Conservation (phyloP, 441 rosid genomes). For the Pelargonium cotyledonis region DNA sequence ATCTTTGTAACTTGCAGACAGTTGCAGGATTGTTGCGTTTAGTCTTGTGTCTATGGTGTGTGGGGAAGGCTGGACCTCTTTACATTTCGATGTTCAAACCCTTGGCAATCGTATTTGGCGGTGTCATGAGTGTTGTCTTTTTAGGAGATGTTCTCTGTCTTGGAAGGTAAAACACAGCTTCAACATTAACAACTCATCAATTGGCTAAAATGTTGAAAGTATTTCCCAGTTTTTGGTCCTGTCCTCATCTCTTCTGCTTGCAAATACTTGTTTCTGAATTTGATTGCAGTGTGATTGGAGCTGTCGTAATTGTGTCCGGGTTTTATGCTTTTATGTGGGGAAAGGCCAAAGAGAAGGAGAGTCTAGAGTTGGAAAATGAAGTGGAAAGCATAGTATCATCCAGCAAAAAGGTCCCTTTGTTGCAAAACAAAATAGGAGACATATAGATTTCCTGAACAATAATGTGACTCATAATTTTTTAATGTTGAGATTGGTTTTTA, state of each 20-base stretch:
- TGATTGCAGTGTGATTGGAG: conserved; percentile 41
- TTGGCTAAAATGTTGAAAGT: background rate
- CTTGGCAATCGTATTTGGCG: conserved; percentile 44
- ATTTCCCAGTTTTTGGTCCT: too few relatives aligned
- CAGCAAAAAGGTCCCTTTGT: conserved; percentile 32
- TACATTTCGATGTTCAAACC: conserved; percentile 71
- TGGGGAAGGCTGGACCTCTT: conserved; percentile 49
- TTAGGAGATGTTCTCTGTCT: conserved; percentile 45
- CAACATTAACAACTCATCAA: background rate
- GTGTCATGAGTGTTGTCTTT: conserved; percentile 34
- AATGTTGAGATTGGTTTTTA: too few relatives aligned
- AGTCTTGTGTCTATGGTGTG: conserved; percentile 32
- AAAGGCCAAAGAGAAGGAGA: conserved; percentile 36
- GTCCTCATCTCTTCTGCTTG: background rate
- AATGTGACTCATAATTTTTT: too few relatives aligned
- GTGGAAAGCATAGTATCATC: conserved; percentile 19
- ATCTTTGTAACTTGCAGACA: too few relatives aligned
- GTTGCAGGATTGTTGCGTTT: background rate
- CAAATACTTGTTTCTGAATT: background rate
- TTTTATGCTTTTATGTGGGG: conserved; percentile 54
- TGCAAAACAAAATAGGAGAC: conserved; percentile 31
- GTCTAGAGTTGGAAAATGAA: conserved; percentile 11
- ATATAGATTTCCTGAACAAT: conserved; percentile 3
- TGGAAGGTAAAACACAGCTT: conserved; percentile 35
- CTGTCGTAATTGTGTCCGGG: conserved; percentile 35